These are phyloP conservation scores for Cordyceps cicadae DNA, from an alignment of 2,329 filamentous ascomycete species.

Conservation along the genomic window DNA sequence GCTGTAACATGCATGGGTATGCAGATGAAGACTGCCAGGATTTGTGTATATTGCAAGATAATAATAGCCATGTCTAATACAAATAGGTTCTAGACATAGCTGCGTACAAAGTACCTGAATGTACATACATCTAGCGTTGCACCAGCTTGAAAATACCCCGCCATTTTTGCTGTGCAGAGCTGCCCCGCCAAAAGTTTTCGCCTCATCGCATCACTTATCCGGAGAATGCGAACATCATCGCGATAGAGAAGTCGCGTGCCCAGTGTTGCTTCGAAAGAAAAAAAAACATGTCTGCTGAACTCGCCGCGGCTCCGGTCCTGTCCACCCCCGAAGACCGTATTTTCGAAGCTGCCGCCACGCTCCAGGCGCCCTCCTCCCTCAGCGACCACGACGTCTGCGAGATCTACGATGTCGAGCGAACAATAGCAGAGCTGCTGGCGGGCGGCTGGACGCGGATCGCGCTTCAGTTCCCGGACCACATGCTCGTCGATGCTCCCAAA, in stretches of 20 bases:
- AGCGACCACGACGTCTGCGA: slow-evolving; percentile 61
- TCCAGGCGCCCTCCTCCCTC: slow-evolving; percentile 24
- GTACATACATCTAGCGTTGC: no score
- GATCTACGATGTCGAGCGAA: slow-evolving; percentile 80
- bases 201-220: neutral
- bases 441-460: slow-evolving; percentile 70
- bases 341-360: slow-evolving; percentile 41
- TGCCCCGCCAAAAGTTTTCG: slow-evolving; percentile 13
- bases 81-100: no score
- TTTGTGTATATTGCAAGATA: neutral
- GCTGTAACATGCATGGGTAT: neutral
- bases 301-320: slow-evolving; percentile 49
- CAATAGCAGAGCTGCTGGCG: slow-evolving; percentile 63
- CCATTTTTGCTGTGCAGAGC: slow-evolving; percentile 3
- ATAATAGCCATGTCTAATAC: neutral
- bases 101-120: no score
- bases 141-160: neutral
- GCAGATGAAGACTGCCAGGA: neutral
- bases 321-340: slow-evolving; percentile 56
- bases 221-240: neutral
- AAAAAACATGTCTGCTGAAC: slow-evolving; percentile 35
- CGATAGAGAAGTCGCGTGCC: neutral
- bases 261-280: slow-evolving; percentile 18
- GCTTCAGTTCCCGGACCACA: slow-evolving; percentile 90
- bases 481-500: slow-evolving; percentile 77